These are phyloP conservation scores for Amorphotheca resinae DNA, from an alignment of 495 filamentous ascomycete species.

Conservation along the genomic window DNA sequence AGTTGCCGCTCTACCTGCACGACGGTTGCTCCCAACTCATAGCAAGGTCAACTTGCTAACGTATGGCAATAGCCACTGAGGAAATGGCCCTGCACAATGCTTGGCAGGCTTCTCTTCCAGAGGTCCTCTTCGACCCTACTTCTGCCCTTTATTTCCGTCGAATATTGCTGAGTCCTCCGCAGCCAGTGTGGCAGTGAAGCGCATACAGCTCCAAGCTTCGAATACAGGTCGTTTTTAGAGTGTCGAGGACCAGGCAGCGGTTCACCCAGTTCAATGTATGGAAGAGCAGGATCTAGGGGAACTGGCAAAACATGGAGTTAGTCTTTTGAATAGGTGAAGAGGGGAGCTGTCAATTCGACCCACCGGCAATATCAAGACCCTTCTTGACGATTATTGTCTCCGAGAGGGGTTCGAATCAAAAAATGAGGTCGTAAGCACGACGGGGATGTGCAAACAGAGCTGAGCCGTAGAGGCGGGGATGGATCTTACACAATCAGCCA, in stretches of 20 bases:
- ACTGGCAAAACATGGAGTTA: neutral
- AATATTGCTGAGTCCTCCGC: neutral
- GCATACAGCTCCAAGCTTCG: neutral
- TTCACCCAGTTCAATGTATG: neutral
- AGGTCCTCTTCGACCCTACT: too few relatives aligned
- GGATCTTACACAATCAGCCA: too few relatives aligned
- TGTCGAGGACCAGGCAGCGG: neutral
- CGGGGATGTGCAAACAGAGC: too few relatives aligned
- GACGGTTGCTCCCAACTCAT: constrained; percentile 69
- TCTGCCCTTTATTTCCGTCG: neutral
- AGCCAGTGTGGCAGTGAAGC: neutral
- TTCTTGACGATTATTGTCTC: too few relatives aligned
- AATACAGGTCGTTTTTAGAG: neutral
- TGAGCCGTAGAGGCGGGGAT: too few relatives aligned
- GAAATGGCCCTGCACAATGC: constrained; percentile 11
- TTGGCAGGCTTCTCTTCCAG: neutral
- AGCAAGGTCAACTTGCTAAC: constrained; percentile 29
- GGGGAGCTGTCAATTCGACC: too few relatives aligned
- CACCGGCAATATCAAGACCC: too few relatives aligned
- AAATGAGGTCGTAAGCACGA: too few relatives aligned
- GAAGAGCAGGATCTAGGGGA: neutral
- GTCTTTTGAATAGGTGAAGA: neutral
- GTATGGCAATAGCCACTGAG: constrained; percentile 9
- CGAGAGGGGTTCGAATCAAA: too few relatives aligned
- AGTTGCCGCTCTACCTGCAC: constrained; percentile 47